Conservation (phyloP, 192 early-diverging fungal species). For the Kickxella alabastrina region DNA sequence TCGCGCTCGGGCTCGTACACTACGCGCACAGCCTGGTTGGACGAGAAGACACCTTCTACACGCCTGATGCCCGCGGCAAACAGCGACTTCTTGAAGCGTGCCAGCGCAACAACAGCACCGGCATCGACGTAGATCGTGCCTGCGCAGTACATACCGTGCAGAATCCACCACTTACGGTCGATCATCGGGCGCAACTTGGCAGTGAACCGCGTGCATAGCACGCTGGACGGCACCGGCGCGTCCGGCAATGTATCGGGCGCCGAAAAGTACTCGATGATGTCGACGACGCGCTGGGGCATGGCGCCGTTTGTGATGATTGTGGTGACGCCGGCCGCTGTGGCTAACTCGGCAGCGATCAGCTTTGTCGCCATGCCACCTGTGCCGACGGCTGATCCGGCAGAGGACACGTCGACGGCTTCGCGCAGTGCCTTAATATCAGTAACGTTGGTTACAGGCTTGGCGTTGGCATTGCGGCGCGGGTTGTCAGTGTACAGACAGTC, state of each 20-base stretch:
- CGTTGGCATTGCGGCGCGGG: conserved; percentile 85
- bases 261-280: conserved; percentile 74
- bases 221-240: conserved; percentile 29
- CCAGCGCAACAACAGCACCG: conserved; percentile 80
- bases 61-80: conserved; percentile 90
- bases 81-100: conserved; percentile 66
- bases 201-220: conserved; percentile 84
- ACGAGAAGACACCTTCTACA: conserved; percentile 79
- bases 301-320: conserved; percentile 86
- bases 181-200: conserved; percentile 82
- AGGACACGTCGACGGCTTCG: conserved; percentile 77
- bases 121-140: conserved; percentile 86
- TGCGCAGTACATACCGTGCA: conserved; percentile 83
- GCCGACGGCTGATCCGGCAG: conserved; percentile 83
- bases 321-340: conserved; percentile 85
- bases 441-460: conserved; percentile 78
- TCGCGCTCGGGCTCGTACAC: conserved; percentile 56
- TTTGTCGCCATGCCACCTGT: conserved; percentile 99
- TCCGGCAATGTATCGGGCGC: conserved; percentile 24
- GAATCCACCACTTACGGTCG: conserved; percentile 98
- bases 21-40: conserved; percentile 82
- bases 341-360: conserved; percentile 95
- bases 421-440: conserved; percentile 79
- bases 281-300: conserved; percentile 68
- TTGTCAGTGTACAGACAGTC: conserved; percentile 97